Evolutionary conservation across 176 grass and related monocot species (phyloP).

Genomic region (Carex pumila): DNA sequence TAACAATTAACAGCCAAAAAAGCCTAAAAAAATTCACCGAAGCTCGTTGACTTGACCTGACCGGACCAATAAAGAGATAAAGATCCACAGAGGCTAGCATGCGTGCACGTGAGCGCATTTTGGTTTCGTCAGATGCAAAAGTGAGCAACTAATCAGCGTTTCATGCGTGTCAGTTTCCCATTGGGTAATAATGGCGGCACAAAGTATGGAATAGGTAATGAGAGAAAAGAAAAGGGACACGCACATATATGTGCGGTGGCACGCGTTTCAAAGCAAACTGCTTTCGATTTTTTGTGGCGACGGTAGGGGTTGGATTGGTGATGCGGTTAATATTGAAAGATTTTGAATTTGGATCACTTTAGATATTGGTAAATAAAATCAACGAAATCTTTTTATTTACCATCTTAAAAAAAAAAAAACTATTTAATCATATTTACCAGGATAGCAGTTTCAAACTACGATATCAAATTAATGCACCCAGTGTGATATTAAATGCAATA

Average conservation of each 20-base stretch:
- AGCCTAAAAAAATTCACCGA: not conserved
- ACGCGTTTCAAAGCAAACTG: not conserved
- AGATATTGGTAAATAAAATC: not conserved
- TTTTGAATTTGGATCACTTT: not conserved
- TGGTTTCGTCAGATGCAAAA: conserved; percentile 4
- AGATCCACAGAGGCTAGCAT: not conserved
- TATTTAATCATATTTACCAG: no score
- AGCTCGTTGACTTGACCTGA: not conserved
- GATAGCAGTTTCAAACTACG: no score
- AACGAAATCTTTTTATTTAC: no score
- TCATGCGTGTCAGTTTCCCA: not conserved
- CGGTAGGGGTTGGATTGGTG: not conserved
- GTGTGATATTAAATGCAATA: no score
- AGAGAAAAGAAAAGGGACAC: not conserved
- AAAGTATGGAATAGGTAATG: not conserved
- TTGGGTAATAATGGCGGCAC: conserved; percentile 23
- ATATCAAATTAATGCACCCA: no score
- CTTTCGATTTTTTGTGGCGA: not conserved
- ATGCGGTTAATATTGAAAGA: not conserved
- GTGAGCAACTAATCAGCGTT: not conserved
- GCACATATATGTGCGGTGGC: conserved; percentile 7
- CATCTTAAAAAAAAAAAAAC: no score
- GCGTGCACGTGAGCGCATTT: conserved; percentile 19
- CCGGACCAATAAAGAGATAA: not conserved
- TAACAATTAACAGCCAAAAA: not conserved